phyloP scores from a whole-genome alignment of 176 grass and related monocot genomes.

The Hyparrhenia diplandra region DNA sequence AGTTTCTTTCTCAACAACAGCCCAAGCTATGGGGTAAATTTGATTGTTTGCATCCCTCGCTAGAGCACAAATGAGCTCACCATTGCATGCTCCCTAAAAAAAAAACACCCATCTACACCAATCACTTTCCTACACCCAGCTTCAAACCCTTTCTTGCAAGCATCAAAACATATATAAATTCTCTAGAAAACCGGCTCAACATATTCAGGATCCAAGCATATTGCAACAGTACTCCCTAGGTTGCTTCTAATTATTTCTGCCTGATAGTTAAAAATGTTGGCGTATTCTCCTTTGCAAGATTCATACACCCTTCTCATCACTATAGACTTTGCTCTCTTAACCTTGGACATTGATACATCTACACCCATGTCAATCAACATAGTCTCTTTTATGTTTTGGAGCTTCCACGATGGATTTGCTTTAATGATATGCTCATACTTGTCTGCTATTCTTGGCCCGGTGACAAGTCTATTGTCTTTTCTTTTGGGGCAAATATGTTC shows the following conservation, averaged over 20 bases:
- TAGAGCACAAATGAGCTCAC: background rate
- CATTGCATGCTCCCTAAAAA: background rate
- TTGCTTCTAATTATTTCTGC: background rate
- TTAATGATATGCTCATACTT: background rate
- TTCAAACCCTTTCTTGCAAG: background rate
- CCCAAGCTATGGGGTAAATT: no score
- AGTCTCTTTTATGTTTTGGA: background rate
- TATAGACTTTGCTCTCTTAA: background rate
- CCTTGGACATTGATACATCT: background rate
- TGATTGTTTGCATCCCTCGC: background rate
- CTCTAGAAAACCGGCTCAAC: background rate
- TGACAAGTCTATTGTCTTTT: background rate
- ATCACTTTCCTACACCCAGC: background rate
- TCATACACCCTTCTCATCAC: background rate
- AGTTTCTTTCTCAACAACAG: no score
- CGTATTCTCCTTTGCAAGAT: background rate
- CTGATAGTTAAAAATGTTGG: background rate
- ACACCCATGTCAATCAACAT: background rate
- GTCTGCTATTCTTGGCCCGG: background rate
- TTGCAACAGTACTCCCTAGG: background rate
- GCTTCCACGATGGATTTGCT: background rate
- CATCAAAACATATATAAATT: background rate
- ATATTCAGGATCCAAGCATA: background rate
- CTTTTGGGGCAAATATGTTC: background rate
- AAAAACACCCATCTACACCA: background rate